These are phyloP conservation scores for Linderniella brevidens DNA, from an alignment of 257 asterid genomes.

Conservation along the genomic window DNA sequence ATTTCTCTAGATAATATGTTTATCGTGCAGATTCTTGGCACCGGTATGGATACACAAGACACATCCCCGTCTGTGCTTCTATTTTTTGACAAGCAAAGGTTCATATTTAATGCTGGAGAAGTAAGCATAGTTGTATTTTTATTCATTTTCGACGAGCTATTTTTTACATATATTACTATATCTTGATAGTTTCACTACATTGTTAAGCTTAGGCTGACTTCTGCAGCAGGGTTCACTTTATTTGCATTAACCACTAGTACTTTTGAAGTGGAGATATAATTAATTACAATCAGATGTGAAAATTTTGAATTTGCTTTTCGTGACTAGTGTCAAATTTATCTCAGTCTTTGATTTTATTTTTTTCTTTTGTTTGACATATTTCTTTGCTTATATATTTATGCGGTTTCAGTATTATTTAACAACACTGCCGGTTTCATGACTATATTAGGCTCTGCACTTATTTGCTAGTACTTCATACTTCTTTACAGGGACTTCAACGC, in stretches of 20 bases:
- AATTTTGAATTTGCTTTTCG: too few relatives aligned
- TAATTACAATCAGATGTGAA: too few relatives aligned
- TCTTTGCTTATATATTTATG: too few relatives aligned
- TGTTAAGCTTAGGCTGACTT: not conserved
- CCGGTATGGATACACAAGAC: slow-evolving; percentile 99
- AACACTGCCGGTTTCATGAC: too few relatives aligned
- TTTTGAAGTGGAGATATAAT: too few relatives aligned
- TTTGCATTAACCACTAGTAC: too few relatives aligned
- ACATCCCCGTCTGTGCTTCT: slow-evolving; percentile 89
- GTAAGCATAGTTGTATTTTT: slow-evolving; percentile 26
- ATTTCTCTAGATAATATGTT: not conserved
- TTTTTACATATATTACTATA: too few relatives aligned
- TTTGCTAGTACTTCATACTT: not conserved
- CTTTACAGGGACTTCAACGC: slow-evolving; percentile 86
- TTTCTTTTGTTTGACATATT: too few relatives aligned
- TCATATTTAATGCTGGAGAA: slow-evolving; percentile 97
- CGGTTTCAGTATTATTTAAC: too few relatives aligned
- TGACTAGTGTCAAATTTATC: not conserved
- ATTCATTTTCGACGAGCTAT: not conserved
- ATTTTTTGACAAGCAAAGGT: slow-evolving; percentile 91
- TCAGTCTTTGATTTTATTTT: slow-evolving; percentile 1
- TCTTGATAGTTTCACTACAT: too few relatives aligned
- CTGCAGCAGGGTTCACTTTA: too few relatives aligned
- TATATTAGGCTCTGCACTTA: not conserved
- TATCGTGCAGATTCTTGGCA: slow-evolving; percentile 75